phyloP scores from a whole-genome alignment of 352 stramenopile species.

The Phytophthora macrochlamydospora region DNA sequence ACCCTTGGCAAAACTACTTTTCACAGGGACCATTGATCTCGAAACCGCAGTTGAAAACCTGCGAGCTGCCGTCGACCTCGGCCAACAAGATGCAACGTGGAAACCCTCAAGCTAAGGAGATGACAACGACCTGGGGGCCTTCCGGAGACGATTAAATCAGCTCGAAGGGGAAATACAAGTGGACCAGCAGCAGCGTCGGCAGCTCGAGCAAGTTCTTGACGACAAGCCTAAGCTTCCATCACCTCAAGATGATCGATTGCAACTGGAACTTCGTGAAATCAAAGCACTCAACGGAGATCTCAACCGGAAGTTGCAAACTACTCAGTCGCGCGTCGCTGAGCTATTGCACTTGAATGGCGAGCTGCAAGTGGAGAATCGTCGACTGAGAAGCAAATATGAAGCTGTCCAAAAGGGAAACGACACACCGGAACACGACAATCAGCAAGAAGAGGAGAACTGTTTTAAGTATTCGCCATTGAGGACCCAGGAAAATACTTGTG shows the following conservation, averaged over 20 bases:
- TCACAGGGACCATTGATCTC: no score
- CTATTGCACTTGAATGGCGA: conserved; percentile 48
- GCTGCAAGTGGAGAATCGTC: conserved; percentile 53
- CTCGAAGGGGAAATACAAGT: conserved; percentile 66
- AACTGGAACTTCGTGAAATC: conserved; percentile 36
- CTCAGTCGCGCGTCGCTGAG: conserved; percentile 49
- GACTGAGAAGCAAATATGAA: conserved; percentile 50
- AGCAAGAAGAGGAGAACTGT: conserved; percentile 19
- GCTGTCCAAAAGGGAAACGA: conserved; percentile 53
- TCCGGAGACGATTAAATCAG: conserved; percentile 69
- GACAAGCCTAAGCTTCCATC: conserved; percentile 43
- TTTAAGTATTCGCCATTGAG: conserved; percentile 50
- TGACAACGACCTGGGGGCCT: conserved; percentile 43
- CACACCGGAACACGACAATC: conserved; percentile 24
- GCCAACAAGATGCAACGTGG: no score
- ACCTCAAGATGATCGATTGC: conserved; percentile 23
- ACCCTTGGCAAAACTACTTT: no score
- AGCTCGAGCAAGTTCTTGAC: conserved; percentile 69
- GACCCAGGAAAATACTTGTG: conserved; percentile 69
- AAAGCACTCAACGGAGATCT: conserved; percentile 55
- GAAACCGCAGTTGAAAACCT: no score
- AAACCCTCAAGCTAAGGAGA: no score
- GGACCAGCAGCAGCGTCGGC: conserved; percentile 57
- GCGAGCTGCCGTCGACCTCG: no score
- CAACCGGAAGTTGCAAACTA: conserved; percentile 48